Conservation (phyloP, 2,329 filamentous ascomycete genomes). For the Colletotrichum incanum region DNA sequence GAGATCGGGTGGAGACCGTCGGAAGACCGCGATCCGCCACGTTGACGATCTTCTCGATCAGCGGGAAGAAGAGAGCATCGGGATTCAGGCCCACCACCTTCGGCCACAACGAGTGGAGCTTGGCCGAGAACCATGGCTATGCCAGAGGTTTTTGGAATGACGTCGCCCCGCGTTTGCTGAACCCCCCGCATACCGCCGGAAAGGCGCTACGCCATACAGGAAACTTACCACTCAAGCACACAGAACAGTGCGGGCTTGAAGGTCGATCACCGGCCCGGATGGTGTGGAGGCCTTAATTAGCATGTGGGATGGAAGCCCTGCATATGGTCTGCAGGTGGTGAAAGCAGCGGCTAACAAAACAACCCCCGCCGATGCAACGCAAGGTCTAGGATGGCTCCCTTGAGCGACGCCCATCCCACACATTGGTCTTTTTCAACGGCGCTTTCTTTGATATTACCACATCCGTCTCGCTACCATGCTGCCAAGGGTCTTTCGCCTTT, state of each 20-base stretch:
- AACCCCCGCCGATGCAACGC: slow-evolving; percentile 9
- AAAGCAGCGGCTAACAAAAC: slow-evolving; percentile 13
- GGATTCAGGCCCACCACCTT: not conserved
- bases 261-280: slow-evolving; percentile 5
- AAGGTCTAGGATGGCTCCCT: slow-evolving; percentile 22
- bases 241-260: slow-evolving; percentile 6
- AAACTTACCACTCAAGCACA: slow-evolving; percentile 16
- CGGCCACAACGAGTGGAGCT: slow-evolving; percentile 12
- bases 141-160: slow-evolving; percentile 27
- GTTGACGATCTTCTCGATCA: slow-evolving; percentile 30
- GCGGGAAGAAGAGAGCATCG: slow-evolving; percentile 21
- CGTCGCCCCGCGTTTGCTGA: slow-evolving; percentile 30
- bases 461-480: slow-evolving; percentile 23
- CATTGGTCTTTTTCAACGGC: slow-evolving; percentile 31
- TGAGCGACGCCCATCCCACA: slow-evolving; percentile 29
- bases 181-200: slow-evolving; percentile 5
- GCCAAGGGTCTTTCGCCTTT: not conserved
- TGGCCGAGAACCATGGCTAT: slow-evolving; percentile 10
- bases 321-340: slow-evolving; percentile 2
- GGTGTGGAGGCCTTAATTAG: slow-evolving; percentile 1
- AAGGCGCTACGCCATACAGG: slow-evolving; percentile 14
- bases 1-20: slow-evolving; percentile 28
- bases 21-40: slow-evolving; percentile 27
- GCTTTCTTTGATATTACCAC: slow-evolving; percentile 32
- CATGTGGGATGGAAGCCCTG: not conserved